Evolutionary conservation across 2,329 filamentous ascomycete species (phyloP).

Genomic region (Xylariaceae sp.): DNA sequence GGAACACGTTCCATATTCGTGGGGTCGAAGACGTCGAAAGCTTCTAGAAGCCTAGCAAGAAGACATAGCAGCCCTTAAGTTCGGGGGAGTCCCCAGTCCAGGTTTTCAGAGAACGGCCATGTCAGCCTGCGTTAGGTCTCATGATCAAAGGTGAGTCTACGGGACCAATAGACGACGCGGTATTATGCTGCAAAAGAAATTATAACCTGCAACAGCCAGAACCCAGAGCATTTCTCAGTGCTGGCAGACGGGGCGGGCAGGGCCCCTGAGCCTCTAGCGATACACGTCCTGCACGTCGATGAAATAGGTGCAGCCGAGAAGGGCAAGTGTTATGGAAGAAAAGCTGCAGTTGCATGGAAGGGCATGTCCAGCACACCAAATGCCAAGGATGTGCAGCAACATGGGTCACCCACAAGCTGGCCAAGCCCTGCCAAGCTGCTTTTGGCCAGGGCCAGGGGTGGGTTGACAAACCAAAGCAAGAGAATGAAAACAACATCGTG

Average conservation of each 20-base stretch:
- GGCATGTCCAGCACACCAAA: conserved; percentile 31
- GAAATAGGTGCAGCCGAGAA: conserved; percentile 35
- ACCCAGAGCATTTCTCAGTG: conserved; percentile 8
- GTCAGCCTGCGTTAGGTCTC: conserved; percentile 22
- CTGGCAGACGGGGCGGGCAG: conserved; percentile 8
- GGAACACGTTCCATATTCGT: conserved; percentile 10
- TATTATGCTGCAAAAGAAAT: conserved; percentile 23
- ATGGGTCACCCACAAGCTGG: conserved; percentile 18
- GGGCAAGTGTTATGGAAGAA: conserved; percentile 34
- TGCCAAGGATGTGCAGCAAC: conserved; percentile 11
- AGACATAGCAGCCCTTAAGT: not conserved
- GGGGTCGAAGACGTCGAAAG: conserved; percentile 18
- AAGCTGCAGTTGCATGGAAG: conserved; percentile 26
- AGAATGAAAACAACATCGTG: conserved; percentile 7
- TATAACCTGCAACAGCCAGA: conserved; percentile 9
- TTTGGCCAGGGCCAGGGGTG: conserved; percentile 19
- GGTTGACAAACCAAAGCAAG: conserved; percentile 9
- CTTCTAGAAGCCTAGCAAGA: conserved; percentile 29
- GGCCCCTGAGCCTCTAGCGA: conserved; percentile 32
- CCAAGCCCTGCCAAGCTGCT: conserved; percentile 19
- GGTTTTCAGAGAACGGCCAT: not conserved
- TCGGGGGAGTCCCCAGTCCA: not conserved
- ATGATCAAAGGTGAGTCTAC: conserved; percentile 20
- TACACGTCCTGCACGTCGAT: conserved; percentile 43
- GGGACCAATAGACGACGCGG: conserved; percentile 29